Conservation (phyloP, 139 green algal species). For the Chlorella sorokiniana region DNA sequence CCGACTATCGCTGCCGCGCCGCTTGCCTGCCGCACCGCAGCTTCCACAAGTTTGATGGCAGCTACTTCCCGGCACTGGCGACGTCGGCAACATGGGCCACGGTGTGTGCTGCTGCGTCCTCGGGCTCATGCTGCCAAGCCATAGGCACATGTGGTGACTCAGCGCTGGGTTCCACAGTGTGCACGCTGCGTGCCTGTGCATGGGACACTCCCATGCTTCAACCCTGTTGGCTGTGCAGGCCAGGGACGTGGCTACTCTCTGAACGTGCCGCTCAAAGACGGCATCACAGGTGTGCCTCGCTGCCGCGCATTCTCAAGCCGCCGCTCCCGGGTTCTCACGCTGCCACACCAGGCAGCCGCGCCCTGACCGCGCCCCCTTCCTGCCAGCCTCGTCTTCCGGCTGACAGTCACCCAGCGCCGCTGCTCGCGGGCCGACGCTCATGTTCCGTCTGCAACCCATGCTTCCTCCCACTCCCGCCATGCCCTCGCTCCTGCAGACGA, state of each 20-base stretch:
- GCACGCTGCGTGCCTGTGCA: too few species aligned
- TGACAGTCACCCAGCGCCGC: too few species aligned
- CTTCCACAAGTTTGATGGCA: constrained; percentile 90
- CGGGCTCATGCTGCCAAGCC: too few species aligned
- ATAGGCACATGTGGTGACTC: too few species aligned
- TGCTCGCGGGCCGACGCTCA: too few species aligned
- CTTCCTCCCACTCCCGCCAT: too few species aligned
- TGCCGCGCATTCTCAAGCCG: constrained; percentile 80
- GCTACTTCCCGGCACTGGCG: constrained; percentile 97
- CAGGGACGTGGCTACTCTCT: constrained; percentile 52
- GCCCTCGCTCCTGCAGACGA: constrained; percentile 52
- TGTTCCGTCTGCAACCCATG: too few species aligned
- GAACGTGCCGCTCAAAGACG: constrained; percentile 77
- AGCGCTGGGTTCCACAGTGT: too few species aligned
- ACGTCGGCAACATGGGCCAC: constrained; percentile 82
- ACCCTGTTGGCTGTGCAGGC: background rate
- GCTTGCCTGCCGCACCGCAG: constrained; percentile 2
- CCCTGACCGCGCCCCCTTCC: background rate
- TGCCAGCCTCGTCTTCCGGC: background rate
- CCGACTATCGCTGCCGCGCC: background rate
- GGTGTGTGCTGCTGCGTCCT: constrained; percentile 16
- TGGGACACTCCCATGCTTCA: too few species aligned
- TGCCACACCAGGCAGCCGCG: background rate
- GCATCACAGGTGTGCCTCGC: constrained; percentile 84
- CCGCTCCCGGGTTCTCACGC: background rate